phyloP scores from a whole-genome alignment of 192 early-diverging fungal species.

The Paraglomus occultum region DNA sequence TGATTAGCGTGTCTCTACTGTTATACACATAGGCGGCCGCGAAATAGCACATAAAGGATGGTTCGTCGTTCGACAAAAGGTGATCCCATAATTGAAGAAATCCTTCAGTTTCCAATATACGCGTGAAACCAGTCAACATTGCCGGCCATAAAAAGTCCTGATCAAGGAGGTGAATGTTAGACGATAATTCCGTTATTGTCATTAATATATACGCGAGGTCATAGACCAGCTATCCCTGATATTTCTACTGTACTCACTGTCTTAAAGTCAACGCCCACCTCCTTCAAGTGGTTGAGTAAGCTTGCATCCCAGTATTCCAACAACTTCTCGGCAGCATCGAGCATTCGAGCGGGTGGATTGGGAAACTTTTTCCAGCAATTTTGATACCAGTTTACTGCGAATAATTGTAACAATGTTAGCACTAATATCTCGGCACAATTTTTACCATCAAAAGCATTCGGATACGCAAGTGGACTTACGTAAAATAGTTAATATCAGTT shows the following conservation, averaged over 20 bases:
- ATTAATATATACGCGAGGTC: too few species aligned
- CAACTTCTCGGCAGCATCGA: background rate
- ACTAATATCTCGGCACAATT: too few species aligned
- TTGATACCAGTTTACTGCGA: conserved; percentile 17
- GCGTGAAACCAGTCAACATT: background rate
- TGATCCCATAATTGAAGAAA: conserved; percentile 18
- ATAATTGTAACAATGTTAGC: background rate
- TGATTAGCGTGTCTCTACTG: background rate
- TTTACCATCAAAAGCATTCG: too few species aligned
- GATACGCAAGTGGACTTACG: background rate
- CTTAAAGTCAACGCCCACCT: background rate
- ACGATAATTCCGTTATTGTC: background rate
- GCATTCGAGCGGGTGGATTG: background rate
- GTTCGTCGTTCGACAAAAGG: conserved; percentile 17
- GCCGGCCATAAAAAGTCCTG: background rate
- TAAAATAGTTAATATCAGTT: conserved; percentile 4
- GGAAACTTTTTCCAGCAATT: conserved; percentile 9
- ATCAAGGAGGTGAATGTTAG: background rate
- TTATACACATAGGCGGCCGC: background rate
- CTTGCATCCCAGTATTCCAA: conserved; percentile 1
- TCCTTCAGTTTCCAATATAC: background rate
- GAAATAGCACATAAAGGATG: conserved; percentile 16
- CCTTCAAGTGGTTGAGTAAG: background rate
- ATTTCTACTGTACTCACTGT: too few species aligned
- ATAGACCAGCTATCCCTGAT: too few species aligned